A percentile compares a stretch with the other conserved stretches of the same genome.
Conservation (phyloP, 768 basidiomycete species). For the Naganishia friedmannii region DNA sequence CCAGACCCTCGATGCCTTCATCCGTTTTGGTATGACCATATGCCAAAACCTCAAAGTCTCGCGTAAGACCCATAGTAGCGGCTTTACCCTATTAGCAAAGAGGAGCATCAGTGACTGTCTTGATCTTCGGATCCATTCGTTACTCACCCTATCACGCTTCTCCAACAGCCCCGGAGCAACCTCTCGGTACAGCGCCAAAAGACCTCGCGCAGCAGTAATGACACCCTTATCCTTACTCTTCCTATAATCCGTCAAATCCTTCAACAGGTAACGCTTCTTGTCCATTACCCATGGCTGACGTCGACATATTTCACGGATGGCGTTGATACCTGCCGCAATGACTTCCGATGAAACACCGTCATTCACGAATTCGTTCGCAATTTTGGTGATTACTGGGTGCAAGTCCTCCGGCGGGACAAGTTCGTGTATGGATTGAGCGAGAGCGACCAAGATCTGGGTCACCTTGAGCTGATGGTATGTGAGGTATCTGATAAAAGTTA, state of each 20-base stretch:
- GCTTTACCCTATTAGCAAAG: slow-evolving; percentile 61
- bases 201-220: slow-evolving; percentile 77
- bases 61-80: slow-evolving; percentile 68
- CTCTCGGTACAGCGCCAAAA: slow-evolving; percentile 89
- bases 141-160: slow-evolving; percentile 71
- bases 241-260: slow-evolving; percentile 88
- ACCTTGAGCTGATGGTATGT: slow-evolving; percentile 86
- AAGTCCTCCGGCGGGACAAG: slow-evolving; percentile 90
- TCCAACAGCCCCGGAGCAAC: slow-evolving; percentile 92
- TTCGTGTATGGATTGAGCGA: slow-evolving; percentile 92
- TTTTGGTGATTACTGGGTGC: slow-evolving; percentile 80
- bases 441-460: slow-evolving; percentile 84
- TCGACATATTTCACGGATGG: slow-evolving; percentile 88
- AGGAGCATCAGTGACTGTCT: background rate
- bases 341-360: slow-evolving; percentile 95
- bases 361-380: slow-evolving; percentile 94
- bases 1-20: slow-evolving; percentile 83
- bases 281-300: slow-evolving; percentile 97
- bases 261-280: slow-evolving; percentile 69
- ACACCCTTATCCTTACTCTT: slow-evolving; percentile 94
- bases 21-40: slow-evolving; percentile 78
- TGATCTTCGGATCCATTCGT: background rate
- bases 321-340: slow-evolving; percentile 92
- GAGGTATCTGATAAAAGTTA: slow-evolving; percentile 71
- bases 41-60: slow-evolving; percentile 63